Percentiles rank a stretch among this genome's conserved stretches.
phyloP scores from a whole-genome alignment of 345 rosid genomes.

The Hibiscus mutabilis region DNA sequence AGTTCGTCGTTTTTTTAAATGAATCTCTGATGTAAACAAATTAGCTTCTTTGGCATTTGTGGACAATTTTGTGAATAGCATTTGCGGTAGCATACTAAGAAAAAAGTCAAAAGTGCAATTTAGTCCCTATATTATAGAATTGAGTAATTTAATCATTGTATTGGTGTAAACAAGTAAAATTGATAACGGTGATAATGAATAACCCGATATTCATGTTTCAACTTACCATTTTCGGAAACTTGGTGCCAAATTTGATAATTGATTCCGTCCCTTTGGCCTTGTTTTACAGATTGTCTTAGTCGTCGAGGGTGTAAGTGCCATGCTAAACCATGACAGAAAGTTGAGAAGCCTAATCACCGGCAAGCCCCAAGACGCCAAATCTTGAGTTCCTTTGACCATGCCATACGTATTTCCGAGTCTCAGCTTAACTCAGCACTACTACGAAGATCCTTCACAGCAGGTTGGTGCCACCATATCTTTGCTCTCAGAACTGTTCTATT shows the following conservation, averaged over 20 bases:
- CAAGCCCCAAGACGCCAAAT: conserved; percentile 29
- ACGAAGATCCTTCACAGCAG: not conserved
- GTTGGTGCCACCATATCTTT: not conserved
- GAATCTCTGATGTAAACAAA: not conserved
- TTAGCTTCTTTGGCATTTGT: not conserved
- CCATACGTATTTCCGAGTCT: not conserved
- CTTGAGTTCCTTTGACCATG: conserved; percentile 8
- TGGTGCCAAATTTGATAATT: not conserved
- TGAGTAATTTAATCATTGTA: not conserved
- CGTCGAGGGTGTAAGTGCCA: conserved; percentile 70
- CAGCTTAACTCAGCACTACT: not conserved
- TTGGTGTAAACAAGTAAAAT: not conserved
- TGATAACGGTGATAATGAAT: not conserved
- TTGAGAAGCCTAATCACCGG: conserved; percentile 29
- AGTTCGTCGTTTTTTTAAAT: not conserved
- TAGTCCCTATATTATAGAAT: no score
- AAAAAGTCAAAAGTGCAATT: no score
- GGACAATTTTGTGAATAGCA: not conserved
- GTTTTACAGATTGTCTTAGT: conserved; percentile 60
- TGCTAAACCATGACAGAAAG: conserved; percentile 77
- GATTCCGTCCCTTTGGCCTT: not conserved
- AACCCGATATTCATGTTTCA: not conserved
- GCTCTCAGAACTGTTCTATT: not conserved
- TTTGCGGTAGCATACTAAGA: not conserved
- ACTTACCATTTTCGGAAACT: not conserved